Base-by-base conservation (phyloP, 306 rosid species). In the Cercis canadensis region DNA sequence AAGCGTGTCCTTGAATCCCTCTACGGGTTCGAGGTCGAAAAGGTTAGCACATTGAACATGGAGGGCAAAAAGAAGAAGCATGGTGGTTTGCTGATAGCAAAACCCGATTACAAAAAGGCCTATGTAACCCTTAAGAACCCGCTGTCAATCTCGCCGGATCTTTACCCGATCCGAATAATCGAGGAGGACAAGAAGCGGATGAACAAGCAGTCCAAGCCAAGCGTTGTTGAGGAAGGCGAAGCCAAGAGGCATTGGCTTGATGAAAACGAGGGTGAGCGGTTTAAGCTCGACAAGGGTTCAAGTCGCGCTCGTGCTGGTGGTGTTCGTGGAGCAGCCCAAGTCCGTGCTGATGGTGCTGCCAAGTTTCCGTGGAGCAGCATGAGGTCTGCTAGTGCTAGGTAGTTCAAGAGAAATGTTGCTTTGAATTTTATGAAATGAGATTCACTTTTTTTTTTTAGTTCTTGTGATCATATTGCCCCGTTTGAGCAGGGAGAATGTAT, bases 101-200 rank as follows among this genome's bases (percentile, higher is more conserved):
- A 83, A 33, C 98, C 98, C 0, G 87, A 89, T 57, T 94, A 90
- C 81, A 94, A 94, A 73, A 94, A 94, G 81, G 97, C 95, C 51
- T 94, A 94, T 52, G 84, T 90, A 18, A 90, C 97, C 29, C 92
- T 90, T 46, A 78, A 59, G 70, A 79, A 41, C 6, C 89, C 97
- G 1, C 80, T 87, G 57, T 83, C 97, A 1, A 47, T 83, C 68
- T 65, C 89, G 5, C 80, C 75, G 9, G 81, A 69, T 64, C 64
- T 89, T 31, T 84, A 46, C 32, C 96, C 88, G 0, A 76, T 83
- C 46, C 78, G 83, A n/a, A 16, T 79, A 0, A 64, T 84, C 51
- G 82, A 81, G 57, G 81, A 85, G 59, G 86, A 76, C 7, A 71
- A 67, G 77, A 80, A 77, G 57, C 77, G 51, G 40, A 59, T 60